Conservation (phyloP, 2,329 filamentous ascomycete species). For the Penicillium sp. region DNA sequence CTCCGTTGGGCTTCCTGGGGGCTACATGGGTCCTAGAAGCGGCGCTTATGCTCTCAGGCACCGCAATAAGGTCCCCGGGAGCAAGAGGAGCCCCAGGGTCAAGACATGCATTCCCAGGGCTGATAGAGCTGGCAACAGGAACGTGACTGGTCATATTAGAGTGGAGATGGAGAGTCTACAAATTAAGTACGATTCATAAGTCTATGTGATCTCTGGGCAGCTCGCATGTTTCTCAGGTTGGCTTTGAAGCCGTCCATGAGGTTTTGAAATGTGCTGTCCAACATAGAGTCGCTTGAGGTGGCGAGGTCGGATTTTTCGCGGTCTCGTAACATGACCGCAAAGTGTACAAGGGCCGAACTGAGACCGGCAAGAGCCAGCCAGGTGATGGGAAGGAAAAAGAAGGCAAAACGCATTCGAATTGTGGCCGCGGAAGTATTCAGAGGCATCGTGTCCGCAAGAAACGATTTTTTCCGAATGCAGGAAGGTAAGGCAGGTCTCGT, state of each 20-base stretch:
- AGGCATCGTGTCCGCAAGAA: background rate
- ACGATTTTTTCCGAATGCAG: background rate
- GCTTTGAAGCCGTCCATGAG: constrained; percentile 3
- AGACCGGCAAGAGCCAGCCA: too few relatives aligned
- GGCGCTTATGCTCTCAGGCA: background rate
- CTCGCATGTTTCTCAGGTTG: background rate
- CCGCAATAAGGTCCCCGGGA: background rate
- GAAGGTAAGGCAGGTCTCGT: background rate
- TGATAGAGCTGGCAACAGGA: background rate
- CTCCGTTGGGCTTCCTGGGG: background rate
- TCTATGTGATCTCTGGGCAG: background rate
- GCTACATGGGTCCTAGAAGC: background rate
- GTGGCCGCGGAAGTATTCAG: background rate
- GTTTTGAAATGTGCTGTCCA: constrained; percentile 5
- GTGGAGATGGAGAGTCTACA: background rate
- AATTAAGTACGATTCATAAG: background rate
- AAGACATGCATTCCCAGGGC: too few relatives aligned
- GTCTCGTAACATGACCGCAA: background rate
- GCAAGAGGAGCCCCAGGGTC: too few relatives aligned
- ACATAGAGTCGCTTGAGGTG: background rate
- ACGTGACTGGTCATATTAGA: constrained; percentile 12
- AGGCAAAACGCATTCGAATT: too few relatives aligned
- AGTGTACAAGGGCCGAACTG: background rate
- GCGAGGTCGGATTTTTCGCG: background rate
- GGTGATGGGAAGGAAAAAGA: too few relatives aligned